Base-by-base conservation (phyloP, 352 stramenopile species). In the Phytophthora constricta region DNA sequence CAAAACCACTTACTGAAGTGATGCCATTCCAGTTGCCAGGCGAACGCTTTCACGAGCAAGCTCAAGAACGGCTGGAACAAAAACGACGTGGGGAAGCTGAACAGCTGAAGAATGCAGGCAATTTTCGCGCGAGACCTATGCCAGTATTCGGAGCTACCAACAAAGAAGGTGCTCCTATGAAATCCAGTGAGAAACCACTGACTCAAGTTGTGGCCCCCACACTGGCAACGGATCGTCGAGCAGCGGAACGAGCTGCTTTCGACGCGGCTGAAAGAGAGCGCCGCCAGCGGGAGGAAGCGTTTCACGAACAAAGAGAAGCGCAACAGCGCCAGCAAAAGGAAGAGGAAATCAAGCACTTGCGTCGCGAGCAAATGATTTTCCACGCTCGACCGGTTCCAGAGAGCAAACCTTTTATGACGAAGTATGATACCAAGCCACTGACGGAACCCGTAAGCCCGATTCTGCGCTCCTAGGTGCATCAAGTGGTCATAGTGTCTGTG, bases 41-140 rank as follows among this genome's bases (percentile, higher is more conserved):
- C 9, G 80, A 94, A 16, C 65, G 70, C 25, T 77, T 79, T 46
- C 70, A 87, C 23, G 80, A 94, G 37, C 73, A 84, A 51, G 82
- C 86, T 8, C 82, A 75, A 16, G 77, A 89, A 39, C 78, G 84
- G 2, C 50, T 94, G 2, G 80, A 91, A 60, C 70, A 76, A 19
- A 79, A 79, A 41, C 71, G 79, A 23, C 80, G 69, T 2, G 82
- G 92, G 43, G 86, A 92, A 52, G 82, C 91, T 65, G 69, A 83
- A 60, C 65, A 58, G 5, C 22, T 77, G 2, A 79, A 85, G 31
- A 71, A 70, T 4, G 63, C 76, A 17, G 62, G 64, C 11, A 69
- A 76, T 1, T 92, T 94, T 68, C 77, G 76, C 17, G 86, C 86
- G 23, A 90, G 76, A 62, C 86, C 86, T 7, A 92, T 93, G 83